Base-by-base conservation (phyloP, 2,329 filamentous ascomycete species). In the Ceratocystis papillata region DNA sequence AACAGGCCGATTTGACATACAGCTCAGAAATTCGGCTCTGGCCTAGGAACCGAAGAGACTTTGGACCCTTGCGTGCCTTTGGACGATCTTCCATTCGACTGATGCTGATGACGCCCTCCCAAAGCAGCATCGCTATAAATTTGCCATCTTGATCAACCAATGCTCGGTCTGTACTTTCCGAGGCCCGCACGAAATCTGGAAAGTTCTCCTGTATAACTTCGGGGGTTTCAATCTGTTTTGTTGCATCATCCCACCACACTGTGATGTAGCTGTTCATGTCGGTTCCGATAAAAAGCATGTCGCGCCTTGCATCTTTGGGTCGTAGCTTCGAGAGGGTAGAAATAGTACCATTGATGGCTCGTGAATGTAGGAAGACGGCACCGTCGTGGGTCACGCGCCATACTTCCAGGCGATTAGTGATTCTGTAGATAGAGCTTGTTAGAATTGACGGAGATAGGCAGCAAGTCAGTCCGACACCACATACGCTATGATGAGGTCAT, bases 251-350 rank as follows among this genome's bases (percentile, higher is more conserved):
- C 92, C 94, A 99, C 17, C 82, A 85, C 22, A 96, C 76, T 1
- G 90, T 96, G 75, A 97, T 96, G 77, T 96, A 97, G 72, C 91
- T 87, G 71, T 89, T 88, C 65, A 88, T 85, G 73, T 96, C 88
- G 60, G 94, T 99, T 62, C 91, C 93, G 67, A 99, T 83, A 73
- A 99, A 96, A 68, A 99, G 83, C 69, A 96, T 84, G 71, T 97
- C 91, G 61, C 86, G 90, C 4, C 80, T 76, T 33, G 87, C 86
- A 70, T 89, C 84, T 62, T 85, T 84, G 5, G 92, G 90, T 30
- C 85, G 85, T 61, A 99, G 80, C 72, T 86, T 87, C 72, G 94
- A 84, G 15, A 96, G 82, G 79, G 96, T 89, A 6, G 88, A 87
- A 70, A 97, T 86, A 70, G 88, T 89, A 73, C 93, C 94, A 74